These are phyloP conservation scores for Ustilago hordei DNA, from an alignment of 1,284 basidiomycete genomes.

Conservation along the genomic window DNA sequence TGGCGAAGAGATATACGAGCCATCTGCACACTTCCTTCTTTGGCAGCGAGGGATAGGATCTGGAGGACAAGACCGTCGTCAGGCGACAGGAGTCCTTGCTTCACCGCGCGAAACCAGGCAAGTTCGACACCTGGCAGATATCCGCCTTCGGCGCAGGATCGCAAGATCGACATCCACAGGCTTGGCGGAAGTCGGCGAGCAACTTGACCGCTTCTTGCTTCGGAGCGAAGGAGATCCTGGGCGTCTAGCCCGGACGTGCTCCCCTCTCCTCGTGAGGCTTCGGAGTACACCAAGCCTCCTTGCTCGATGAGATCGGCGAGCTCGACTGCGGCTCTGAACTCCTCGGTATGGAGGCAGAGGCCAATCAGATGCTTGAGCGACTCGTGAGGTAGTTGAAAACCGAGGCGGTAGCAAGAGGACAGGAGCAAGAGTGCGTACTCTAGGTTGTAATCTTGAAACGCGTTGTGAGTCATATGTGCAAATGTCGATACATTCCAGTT, in stretches of 20 bases:
- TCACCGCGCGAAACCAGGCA: constrained; percentile 52
- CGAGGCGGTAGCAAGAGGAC: constrained; percentile 28
- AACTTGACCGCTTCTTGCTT: constrained; percentile 18
- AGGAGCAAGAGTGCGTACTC: constrained; percentile 53
- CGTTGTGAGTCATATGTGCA: constrained; percentile 42
- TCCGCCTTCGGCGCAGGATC: constrained; percentile 48
- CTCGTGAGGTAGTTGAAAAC: constrained; percentile 30
- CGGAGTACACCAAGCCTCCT: constrained; percentile 25
- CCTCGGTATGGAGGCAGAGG: constrained; percentile 34
- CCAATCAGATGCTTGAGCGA: constrained; percentile 23
- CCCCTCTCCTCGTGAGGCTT: neutral
- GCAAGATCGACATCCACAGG: constrained; percentile 59
- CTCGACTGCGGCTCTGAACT: constrained; percentile 53
- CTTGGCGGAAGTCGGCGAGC: constrained; percentile 35
- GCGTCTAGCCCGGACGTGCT: neutral
- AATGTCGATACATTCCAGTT: constrained; percentile 58
- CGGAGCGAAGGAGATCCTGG: constrained; percentile 7
- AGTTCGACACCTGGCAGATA: constrained; percentile 53
- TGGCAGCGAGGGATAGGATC: constrained; percentile 47
- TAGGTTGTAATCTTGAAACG: constrained; percentile 44
- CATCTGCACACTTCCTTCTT: constrained; percentile 45
- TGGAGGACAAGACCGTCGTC: constrained; percentile 54
- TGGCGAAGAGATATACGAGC: constrained; percentile 27
- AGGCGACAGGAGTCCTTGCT: constrained; percentile 26
- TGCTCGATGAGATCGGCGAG: constrained; percentile 41